Percentiles rank a stretch among this genome's conserved stretches.
Evolutionary conservation across 1,284 basidiomycete genomes (phyloP).

Genomic region (Boletus holoroseus): DNA sequence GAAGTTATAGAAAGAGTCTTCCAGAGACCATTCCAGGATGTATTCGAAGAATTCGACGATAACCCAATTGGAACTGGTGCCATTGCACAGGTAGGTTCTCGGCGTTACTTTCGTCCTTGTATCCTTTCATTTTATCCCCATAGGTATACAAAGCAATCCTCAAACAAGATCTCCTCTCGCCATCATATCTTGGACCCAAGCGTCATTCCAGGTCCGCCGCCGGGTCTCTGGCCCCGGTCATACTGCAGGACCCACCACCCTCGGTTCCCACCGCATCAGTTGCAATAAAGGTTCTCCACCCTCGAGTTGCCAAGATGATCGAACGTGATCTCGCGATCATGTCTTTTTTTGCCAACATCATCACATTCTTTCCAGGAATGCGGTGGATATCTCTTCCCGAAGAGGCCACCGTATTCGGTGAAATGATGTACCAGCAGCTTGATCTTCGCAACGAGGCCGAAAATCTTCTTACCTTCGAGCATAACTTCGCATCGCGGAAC

Average conservation of each 20-base stretch:
- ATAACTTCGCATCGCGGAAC: slow-evolving; percentile 77
- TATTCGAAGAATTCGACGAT: slow-evolving; percentile 88
- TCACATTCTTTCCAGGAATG: slow-evolving; percentile 87
- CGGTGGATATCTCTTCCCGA: slow-evolving; percentile 96
- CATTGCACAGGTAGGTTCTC: slow-evolving; percentile 79
- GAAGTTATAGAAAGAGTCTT: slow-evolving; percentile 83
- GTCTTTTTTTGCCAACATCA: slow-evolving; percentile 80
- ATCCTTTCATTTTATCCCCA: slow-evolving; percentile 3
- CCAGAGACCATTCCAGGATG: slow-evolving; percentile 74
- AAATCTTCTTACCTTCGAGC: slow-evolving; percentile 82
- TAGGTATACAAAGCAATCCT: slow-evolving; percentile 86
- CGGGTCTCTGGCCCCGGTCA: slow-evolving; percentile 48
- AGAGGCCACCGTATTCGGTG: slow-evolving; percentile 90
- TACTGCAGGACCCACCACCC: slow-evolving; percentile 56
- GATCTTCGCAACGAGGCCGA: slow-evolving; percentile 88
- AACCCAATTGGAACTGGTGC: slow-evolving; percentile 95
- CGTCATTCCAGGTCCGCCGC: slow-evolving; percentile 47
- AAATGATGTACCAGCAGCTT: slow-evolving; percentile 97
- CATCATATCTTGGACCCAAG: slow-evolving; percentile 68
- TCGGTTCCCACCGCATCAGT: slow-evolving; percentile 77
- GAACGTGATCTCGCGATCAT: slow-evolving; percentile 90
- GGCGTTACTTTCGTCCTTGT: not conserved
- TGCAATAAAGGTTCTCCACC: slow-evolving; percentile 95
- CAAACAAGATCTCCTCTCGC: slow-evolving; percentile 77
- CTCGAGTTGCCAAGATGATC: slow-evolving; percentile 77